These are phyloP conservation scores for Drosera capensis DNA, from an alignment of 148 eudicot genomes.

Conservation along the genomic window DNA sequence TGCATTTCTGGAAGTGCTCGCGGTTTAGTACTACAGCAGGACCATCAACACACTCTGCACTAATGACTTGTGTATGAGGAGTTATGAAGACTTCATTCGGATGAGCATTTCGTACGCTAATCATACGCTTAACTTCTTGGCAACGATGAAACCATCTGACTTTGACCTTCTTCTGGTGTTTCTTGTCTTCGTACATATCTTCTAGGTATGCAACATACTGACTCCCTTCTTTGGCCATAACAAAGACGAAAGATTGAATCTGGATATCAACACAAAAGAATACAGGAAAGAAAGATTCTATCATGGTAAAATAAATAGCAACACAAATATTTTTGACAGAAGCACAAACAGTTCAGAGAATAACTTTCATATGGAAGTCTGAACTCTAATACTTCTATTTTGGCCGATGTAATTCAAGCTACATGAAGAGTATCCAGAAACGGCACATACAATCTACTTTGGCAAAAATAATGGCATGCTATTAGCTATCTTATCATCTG, in stretches of 20 bases:
- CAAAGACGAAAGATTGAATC: constrained; percentile 84
- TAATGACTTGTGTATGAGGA: constrained; percentile 79
- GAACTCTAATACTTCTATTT: too few species aligned
- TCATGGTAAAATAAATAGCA: neutral
- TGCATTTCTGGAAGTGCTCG: constrained; percentile 69
- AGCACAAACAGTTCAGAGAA: too few species aligned
- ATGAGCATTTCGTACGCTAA: constrained; percentile 52
- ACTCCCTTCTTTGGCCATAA: constrained; percentile 89
- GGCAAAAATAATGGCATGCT: too few species aligned
- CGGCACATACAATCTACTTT: too few species aligned
- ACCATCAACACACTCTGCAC: constrained; percentile 94
- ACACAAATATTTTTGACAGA: neutral
- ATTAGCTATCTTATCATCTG: too few species aligned
- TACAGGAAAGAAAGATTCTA: neutral
- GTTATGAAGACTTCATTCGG: constrained; percentile 93
- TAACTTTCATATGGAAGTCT: too few species aligned
- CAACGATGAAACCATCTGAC: constrained; percentile 94
- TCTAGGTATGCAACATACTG: constrained; percentile 83
- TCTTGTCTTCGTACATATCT: constrained; percentile 96
- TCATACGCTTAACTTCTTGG: constrained; percentile 67
- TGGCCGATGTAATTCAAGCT: too few species aligned
- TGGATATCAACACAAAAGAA: constrained; percentile 12
- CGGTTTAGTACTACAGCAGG: constrained; percentile 79
- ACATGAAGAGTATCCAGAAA: too few species aligned
- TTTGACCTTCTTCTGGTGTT: constrained; percentile 88